Evolutionary conservation across 1,284 basidiomycete genomes (phyloP).

Genomic region (Athelia sp.): DNA sequence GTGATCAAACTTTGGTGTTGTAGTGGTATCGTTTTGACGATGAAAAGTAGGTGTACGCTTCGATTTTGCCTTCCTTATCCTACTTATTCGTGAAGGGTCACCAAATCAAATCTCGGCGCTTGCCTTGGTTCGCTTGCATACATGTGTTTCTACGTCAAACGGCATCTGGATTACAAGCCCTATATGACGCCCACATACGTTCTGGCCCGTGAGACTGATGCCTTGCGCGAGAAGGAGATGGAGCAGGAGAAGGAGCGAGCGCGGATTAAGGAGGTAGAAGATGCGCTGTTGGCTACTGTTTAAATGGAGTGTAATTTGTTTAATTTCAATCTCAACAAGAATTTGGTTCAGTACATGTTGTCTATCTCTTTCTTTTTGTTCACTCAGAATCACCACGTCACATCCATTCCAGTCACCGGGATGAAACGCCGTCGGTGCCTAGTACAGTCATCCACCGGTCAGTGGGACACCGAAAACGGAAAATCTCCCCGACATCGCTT

Average conservation of each 20-base stretch:
- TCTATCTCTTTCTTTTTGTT: no score
- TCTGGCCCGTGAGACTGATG: constrained; percentile 61
- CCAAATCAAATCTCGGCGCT: constrained; percentile 58
- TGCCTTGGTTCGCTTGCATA: constrained; percentile 75
- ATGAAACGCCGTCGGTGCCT: no score
- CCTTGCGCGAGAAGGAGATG: constrained; percentile 58
- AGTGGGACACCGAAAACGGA: no score
- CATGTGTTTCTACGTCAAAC: constrained; percentile 92
- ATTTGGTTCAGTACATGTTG: no score
- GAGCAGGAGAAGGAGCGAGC: constrained; percentile 51
- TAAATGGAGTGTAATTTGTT: background rate
- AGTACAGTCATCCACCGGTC: no score
- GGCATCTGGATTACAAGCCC: constrained; percentile 77
- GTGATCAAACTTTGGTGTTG: background rate
- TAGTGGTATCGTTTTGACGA: constrained; percentile 96
- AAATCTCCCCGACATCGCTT: no score
- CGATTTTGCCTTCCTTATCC: constrained; percentile 4
- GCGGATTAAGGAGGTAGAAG: constrained; percentile 57
- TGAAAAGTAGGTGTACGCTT: constrained; percentile 63
- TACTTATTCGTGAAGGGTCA: constrained; percentile 46
- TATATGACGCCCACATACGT: constrained; percentile 66
- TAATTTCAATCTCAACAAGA: no score
- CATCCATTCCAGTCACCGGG: no score
- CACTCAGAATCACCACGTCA: no score
- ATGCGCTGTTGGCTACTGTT: constrained; percentile 48